phyloP scores from a whole-genome alignment of 1,284 basidiomycete genomes.

The Ceratobasidium sp. region DNA sequence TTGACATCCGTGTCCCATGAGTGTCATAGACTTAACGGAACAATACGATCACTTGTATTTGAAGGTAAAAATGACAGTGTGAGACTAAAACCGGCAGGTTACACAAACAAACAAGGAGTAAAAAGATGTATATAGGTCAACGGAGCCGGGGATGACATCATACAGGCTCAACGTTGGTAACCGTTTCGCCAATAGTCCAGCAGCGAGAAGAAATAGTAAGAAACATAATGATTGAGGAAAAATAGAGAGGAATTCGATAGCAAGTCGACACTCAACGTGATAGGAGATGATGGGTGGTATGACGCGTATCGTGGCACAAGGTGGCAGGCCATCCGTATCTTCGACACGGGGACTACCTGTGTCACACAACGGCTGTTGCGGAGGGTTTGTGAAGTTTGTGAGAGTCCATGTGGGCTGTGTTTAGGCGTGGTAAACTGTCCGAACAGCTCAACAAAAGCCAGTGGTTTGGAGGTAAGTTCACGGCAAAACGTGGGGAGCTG shows the following conservation, averaged over 20 bases:
- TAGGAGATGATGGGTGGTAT: neutral
- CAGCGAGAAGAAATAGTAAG: neutral
- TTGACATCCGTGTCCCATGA: no score
- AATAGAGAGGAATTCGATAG: neutral
- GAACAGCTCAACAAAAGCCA: neutral
- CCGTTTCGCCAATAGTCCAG: conserved; percentile 10
- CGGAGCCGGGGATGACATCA: no score
- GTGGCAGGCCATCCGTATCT: neutral
- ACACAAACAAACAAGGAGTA: no score
- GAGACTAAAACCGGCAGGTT: no score
- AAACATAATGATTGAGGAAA: neutral
- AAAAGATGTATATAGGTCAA: no score
- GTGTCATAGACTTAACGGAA: no score
- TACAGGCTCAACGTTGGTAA: no score
- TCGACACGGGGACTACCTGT: neutral
- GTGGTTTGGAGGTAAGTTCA: neutral
- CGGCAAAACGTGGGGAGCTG: neutral
- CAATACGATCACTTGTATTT: no score
- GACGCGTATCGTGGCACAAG: neutral
- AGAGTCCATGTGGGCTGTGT: neutral
- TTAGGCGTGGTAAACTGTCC: neutral
- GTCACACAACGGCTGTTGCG: neutral
- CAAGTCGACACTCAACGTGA: neutral
- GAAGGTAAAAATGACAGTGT: no score
- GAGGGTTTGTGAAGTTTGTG: neutral